These are phyloP conservation scores for Lentinula lateritia DNA, from an alignment of 768 basidiomycete species.

Conservation along the genomic window DNA sequence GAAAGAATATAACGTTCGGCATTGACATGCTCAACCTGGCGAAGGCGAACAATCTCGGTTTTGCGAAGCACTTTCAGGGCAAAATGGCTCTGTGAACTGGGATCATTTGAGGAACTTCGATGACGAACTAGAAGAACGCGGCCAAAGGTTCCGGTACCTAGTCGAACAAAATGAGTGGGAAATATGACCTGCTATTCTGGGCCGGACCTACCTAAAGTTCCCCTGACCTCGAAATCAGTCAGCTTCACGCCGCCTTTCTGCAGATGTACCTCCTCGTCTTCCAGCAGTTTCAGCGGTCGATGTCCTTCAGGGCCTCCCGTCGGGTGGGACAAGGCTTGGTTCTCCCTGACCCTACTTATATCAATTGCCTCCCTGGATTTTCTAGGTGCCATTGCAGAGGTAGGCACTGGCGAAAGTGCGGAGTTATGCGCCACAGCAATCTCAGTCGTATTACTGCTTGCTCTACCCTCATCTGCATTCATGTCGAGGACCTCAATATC, in stretches of 20 bases:
- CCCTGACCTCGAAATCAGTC: slow-evolving; percentile 78
- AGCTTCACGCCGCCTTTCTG: slow-evolving; percentile 55
- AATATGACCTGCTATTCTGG: not conserved
- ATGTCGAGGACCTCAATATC: slow-evolving; percentile 13
- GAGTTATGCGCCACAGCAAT: not conserved
- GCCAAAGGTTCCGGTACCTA: slow-evolving; percentile 95
- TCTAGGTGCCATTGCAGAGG: not conserved
- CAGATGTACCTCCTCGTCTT: slow-evolving; percentile 67
- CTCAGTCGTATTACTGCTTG: slow-evolving; percentile 22
- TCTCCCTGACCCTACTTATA: slow-evolving; percentile 1
- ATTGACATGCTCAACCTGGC: slow-evolving; percentile 97
- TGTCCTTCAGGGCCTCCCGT: slow-evolving; percentile 11
- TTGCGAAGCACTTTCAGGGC: slow-evolving; percentile 90
- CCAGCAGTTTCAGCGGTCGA: slow-evolving; percentile 54
- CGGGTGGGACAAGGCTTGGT: not conserved
- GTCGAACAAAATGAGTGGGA: slow-evolving; percentile 1
- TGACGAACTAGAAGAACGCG: slow-evolving; percentile 88
- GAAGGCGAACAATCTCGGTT: slow-evolving; percentile 78
- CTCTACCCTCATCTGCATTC: slow-evolving; percentile 14
- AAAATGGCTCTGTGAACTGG: slow-evolving; percentile 58
- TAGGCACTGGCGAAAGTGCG: not conserved
- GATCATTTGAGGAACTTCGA: slow-evolving; percentile 36
- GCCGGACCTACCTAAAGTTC: slow-evolving; percentile 56
- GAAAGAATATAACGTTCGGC: slow-evolving; percentile 93
- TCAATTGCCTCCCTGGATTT: slow-evolving; percentile 7